Evolutionary conservation across 208 protist species (phyloP), one percentile per base, ranked within the genome.

Genomic region (Perkinsela sp.): DNA sequence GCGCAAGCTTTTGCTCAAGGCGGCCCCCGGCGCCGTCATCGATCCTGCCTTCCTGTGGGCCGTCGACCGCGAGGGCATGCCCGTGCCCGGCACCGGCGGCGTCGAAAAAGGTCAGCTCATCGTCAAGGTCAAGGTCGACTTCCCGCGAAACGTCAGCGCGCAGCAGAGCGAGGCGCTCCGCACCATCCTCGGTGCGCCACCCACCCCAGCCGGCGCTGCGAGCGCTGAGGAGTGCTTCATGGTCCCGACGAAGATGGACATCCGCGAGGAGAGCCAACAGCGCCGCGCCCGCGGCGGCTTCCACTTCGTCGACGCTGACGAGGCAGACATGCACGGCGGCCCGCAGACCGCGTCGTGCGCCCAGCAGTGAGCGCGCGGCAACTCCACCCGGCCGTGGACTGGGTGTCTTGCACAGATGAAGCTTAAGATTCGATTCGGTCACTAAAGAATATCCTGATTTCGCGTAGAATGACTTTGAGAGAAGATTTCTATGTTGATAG

Each of bases 1-100:
- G 32, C 80, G 91, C 71, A 80, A 85, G 66, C 75, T 96, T 30
- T 67, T 76, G 40, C 81, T 96, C 66, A 78, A 77, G 31, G 80
- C 80, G 16, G 69, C 66, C 67, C 30, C 66, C 6, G 83, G 78
- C 66, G 72, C 72, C 30, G 80, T 94, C 67, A 76, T 94, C 66
- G 88, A 96, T 67, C 90, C 90, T 1, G 72, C 74, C 31, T 82
- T 80, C 48, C 70, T 93, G 28, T 91, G 86, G 77, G 79, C 74
- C 74, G 81, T 95, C 48, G 68, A 72, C 73, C 78, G 85, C 70
- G 90, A 96, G 76, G 92, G 92, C 57, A 94, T 96, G 89, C 92
- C 92, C 0, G 73, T 89, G 6, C 76, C 82, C n/a, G 76, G 83
- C 72, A 91, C 83, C 1, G 87, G 85, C 71, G 86, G 85, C 32